Percentiles rank a stretch among this genome's conserved stretches.
These are phyloP conservation scores for Phytophthora citricola DNA, from an alignment of 352 stramenopile genomes.

Conservation along the genomic window DNA sequence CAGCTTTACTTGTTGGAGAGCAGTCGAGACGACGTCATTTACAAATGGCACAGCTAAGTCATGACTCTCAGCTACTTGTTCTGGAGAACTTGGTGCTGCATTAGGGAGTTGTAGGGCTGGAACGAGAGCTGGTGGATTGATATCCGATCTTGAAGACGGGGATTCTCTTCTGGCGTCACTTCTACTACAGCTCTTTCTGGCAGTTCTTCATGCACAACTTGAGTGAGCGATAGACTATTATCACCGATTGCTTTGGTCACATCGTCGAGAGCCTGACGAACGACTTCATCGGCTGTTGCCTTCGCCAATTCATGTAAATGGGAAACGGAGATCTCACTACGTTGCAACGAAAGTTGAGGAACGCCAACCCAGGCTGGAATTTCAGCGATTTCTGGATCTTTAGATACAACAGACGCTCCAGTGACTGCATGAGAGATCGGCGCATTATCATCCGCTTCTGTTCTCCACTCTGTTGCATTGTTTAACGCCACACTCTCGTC, in stretches of 20 bases:
- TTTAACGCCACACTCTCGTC: constrained; percentile 5
- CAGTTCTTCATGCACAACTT: constrained; percentile 14
- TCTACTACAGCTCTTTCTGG: constrained; percentile 7
- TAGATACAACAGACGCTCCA: not conserved
- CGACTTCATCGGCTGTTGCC: constrained; percentile 8
- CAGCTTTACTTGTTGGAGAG: constrained; percentile 5
- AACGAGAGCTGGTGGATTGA: constrained; percentile 1
- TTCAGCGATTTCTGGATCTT: not conserved
- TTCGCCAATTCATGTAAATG: constrained; percentile 18
- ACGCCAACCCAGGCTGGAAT: not conserved
- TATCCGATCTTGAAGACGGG: not conserved
- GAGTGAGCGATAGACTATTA: constrained; percentile 12
- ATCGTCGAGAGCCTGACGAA: constrained; percentile 15
- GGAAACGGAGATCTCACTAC: not conserved
- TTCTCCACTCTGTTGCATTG: constrained; percentile 3
- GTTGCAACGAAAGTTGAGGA: constrained; percentile 10
- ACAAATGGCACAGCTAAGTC: constrained; percentile 19
- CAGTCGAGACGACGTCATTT: constrained; percentile 17
- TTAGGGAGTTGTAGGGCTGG: constrained; percentile 13
- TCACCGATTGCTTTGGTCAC: constrained; percentile 10
- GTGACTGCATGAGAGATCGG: constrained; percentile 5
- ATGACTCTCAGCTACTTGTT: constrained; percentile 2
- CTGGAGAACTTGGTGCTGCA: not conserved
- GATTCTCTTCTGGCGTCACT: not conserved
- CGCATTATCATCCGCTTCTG: constrained; percentile 11